phyloP scores from a whole-genome alignment of 2,329 filamentous ascomycete species.

The Xylariaceae sp. region DNA sequence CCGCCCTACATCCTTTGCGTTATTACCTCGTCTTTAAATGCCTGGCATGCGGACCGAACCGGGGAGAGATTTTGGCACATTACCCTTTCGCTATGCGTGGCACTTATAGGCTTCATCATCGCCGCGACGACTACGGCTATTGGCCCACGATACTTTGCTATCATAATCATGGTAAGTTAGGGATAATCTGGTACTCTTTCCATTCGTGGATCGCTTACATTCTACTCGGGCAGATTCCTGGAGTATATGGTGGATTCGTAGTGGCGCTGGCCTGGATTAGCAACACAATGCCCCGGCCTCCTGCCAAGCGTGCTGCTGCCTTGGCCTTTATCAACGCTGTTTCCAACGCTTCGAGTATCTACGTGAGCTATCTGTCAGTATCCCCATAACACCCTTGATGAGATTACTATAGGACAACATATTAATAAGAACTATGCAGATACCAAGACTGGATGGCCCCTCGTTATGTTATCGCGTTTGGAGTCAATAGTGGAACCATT shows the following conservation, averaged over 20 bases:
- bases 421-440: constrained; percentile 59
- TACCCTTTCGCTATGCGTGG: constrained; percentile 64
- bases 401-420: neutral
- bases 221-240: constrained; percentile 51
- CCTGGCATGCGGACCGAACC: constrained; percentile 73
- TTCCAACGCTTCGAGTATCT: constrained; percentile 72
- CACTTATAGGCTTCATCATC: constrained; percentile 70
- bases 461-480: constrained; percentile 63
- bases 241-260: constrained; percentile 70
- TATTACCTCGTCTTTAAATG: constrained; percentile 67
- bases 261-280: constrained; percentile 76
- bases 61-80: constrained; percentile 76
- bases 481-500: constrained; percentile 70
- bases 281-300: constrained; percentile 75
- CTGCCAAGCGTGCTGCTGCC: constrained; percentile 72
- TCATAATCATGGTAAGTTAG: constrained; percentile 70
- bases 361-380: constrained; percentile 49
- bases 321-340: constrained; percentile 79
- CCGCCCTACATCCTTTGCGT: constrained; percentile 70
- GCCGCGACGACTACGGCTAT: constrained; percentile 65
- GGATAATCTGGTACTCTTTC: neutral
- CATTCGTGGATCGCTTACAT: constrained; percentile 7
- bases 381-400: no score
- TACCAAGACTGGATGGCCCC: constrained; percentile 59
- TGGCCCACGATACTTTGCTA: constrained; percentile 69